phyloP scores from a whole-genome alignment of 257 asterid genomes.

The Capsicum chinense region DNA sequence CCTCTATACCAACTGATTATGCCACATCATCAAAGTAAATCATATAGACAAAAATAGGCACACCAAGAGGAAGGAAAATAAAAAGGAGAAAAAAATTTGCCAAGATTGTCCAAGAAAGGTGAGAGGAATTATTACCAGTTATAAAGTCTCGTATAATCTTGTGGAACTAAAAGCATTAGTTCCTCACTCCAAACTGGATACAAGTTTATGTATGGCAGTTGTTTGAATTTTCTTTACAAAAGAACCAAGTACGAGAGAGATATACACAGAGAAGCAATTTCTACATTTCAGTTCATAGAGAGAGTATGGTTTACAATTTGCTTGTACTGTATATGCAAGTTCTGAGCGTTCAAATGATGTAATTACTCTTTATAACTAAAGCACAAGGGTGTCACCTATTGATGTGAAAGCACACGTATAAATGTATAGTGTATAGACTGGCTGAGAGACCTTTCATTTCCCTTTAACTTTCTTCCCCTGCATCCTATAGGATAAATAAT shows the following conservation, averaged over 20 bases:
- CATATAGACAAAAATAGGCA: not conserved
- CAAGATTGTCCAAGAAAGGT: conserved; percentile 1
- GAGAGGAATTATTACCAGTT: not conserved
- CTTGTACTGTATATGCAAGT: not conserved
- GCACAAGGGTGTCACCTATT: not conserved
- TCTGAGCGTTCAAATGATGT: not conserved
- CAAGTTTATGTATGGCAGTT: not conserved
- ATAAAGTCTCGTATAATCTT: not conserved
- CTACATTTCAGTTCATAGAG: not conserved
- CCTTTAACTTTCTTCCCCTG: conserved; percentile 1
- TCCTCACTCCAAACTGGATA: conserved; percentile 12
- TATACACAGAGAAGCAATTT: not conserved
- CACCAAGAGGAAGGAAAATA: not conserved
- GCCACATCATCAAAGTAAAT: not conserved
- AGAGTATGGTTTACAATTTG: not conserved
- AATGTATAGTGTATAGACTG: not conserved
- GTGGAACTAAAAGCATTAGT: not conserved
- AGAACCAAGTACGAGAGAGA: not conserved
- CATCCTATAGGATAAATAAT: not conserved
- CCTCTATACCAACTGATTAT: not conserved
- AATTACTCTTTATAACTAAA: not conserved
- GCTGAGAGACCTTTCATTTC: not conserved
- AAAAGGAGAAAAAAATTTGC: not conserved
- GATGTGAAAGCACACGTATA: not conserved
- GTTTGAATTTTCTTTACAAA: not conserved